A percentile compares a stretch with the other conserved stretches of the same genome.
phyloP scores from a whole-genome alignment of 1,284 basidiomycete genomes.

The Papiliotrema nemorosa region DNA sequence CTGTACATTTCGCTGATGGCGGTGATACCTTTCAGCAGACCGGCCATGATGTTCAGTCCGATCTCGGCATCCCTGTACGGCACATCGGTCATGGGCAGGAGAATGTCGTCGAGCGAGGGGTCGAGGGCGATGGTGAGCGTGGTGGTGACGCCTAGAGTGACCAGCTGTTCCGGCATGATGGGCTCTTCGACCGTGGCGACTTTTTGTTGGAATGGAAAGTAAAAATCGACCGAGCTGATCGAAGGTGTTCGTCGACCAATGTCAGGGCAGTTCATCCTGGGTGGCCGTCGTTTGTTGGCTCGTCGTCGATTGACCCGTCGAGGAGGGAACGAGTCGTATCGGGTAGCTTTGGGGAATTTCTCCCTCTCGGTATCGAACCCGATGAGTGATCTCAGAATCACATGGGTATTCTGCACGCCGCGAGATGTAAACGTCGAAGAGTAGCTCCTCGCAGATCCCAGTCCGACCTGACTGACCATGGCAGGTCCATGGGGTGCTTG shows the following conservation, averaged over 20 bases:
- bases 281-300: background rate
- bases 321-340: constrained; percentile 28
- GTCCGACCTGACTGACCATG: constrained; percentile 29
- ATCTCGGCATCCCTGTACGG: constrained; percentile 34
- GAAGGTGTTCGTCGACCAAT: background rate
- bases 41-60: constrained; percentile 32
- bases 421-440: constrained; percentile 25
- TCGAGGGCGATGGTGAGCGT: constrained; percentile 37
- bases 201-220: constrained; percentile 29
- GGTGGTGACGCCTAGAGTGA: constrained; percentile 30
- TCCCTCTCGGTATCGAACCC: constrained; percentile 18
- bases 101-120: constrained; percentile 29
- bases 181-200: constrained; percentile 16
- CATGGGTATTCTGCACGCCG: constrained; percentile 18
- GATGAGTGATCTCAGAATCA: constrained; percentile 34
- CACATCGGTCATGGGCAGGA: constrained; percentile 24
- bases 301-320: background rate
- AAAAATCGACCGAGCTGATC: constrained; percentile 25
- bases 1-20: constrained; percentile 33
- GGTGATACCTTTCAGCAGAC: constrained; percentile 28
- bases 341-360: constrained; percentile 24
- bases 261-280: too few relatives aligned
- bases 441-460: constrained; percentile 28
- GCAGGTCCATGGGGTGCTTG: constrained; percentile 18
- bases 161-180: constrained; percentile 29